Evolutionary conservation across 1,284 basidiomycete genomes (phyloP), one percentile per base, ranked within the genome.

Genomic region (Trichosporon sp.): DNA sequence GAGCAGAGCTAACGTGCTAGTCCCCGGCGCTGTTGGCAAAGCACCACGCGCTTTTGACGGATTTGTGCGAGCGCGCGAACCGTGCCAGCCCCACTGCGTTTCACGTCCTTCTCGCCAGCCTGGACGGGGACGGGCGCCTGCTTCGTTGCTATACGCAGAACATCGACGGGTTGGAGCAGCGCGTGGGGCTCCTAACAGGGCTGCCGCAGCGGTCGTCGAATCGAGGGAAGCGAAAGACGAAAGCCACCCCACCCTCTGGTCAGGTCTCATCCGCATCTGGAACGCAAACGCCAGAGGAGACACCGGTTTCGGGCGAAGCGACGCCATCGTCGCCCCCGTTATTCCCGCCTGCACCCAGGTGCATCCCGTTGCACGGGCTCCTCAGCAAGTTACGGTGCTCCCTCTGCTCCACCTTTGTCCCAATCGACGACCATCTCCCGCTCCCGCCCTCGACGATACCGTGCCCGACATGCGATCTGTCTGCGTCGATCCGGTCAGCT

Each of bases 81-180:
- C 86, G 87, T 1, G 93, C 94, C 8, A 78, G 87, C 72, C 94
- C 95, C 0, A 96, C 95, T 2, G 85, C 90, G 0, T 97, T 97
- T 76, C 95, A 98, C 79, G 84, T 86, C 6, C 86, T 92, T 32
- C 88, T 98, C 31, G 90, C 90, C 56, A 79, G 87, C 12, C 88
- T 97, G 26, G 93, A 97, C 78, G 86, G 90, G 69, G 87, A 91
- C 64, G 91, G 92, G 1, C 88, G 89, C 65, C 88, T 98, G 1
- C 87, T 95, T 59, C 88, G 95, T 35, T 92, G 95, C 3, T 98
- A 97, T 83, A 96, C 95, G 0, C 95, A 98, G 85, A 96, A 96
- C 83, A 96, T 97, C 73, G 94, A 98, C 80, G 91, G 90, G 14
- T 89, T 98, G 66, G 94, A 97, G 80, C 87, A 87, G 72, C 93